Percentiles rank a stretch among this genome's conserved stretches.
Conservation (phyloP, 106 monocot genomes). For the Alisma plantagoaquatica region DNA sequence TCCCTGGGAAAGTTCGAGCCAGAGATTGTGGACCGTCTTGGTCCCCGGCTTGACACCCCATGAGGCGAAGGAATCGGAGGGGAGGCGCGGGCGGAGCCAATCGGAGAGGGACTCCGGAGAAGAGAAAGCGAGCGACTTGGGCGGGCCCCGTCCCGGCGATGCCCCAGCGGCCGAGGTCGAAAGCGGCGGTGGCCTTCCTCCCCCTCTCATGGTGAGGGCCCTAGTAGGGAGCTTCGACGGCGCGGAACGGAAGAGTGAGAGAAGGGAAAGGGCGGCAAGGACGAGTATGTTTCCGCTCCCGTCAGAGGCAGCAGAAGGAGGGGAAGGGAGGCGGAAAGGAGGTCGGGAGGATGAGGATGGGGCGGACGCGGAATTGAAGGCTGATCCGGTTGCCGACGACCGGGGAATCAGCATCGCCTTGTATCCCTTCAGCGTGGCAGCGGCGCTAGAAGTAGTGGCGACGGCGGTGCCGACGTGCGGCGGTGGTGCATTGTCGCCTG, state of each 20-base stretch:
- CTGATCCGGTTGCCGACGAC: too few species aligned
- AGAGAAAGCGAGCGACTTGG: conserved; percentile 42
- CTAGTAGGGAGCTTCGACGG: conserved; percentile 1
- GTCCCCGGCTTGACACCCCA: conserved; percentile 75
- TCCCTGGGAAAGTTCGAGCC: conserved; percentile 56
- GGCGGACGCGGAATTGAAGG: too few species aligned
- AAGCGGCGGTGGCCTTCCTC: not conserved
- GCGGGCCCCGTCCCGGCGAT: too few species aligned
- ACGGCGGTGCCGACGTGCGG: too few species aligned
- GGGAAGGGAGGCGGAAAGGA: too few species aligned
- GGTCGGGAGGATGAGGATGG: too few species aligned
- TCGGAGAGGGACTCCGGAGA: conserved; percentile 56
- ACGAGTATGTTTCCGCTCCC: too few species aligned
- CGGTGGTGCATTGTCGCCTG: too few species aligned
- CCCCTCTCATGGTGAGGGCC: conserved; percentile 9
- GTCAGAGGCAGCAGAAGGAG: too few species aligned
- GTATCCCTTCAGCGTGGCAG: too few species aligned
- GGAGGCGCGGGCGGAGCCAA: conserved; percentile 58
- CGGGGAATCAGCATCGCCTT: too few species aligned
- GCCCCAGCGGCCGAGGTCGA: not conserved
- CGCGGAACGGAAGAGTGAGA: conserved; percentile 12
- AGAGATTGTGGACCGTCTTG: conserved; percentile 78
- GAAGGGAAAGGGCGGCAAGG: conserved; percentile 25
- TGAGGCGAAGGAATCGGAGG: conserved; percentile 36
- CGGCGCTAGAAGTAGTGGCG: too few species aligned